A percentile compares a stretch with the other conserved stretches of the same genome.
Conservation (phyloP, 345 rosid species). For the Laguncularia racemosa region DNA sequence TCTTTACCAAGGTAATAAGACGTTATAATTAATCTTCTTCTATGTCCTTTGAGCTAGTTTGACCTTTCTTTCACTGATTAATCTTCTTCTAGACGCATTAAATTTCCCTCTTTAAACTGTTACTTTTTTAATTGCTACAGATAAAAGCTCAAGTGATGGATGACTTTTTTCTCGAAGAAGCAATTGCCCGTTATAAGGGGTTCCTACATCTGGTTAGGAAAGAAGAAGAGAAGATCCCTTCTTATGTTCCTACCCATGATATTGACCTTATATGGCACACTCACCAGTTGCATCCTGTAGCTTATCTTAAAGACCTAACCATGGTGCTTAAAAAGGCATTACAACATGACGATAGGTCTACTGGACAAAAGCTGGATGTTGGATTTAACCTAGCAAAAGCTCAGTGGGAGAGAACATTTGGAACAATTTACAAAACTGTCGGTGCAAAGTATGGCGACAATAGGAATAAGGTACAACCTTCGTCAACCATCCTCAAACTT, state of each 20-base stretch:
- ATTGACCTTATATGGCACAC: conserved; percentile 6
- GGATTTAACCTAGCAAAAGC: conserved; percentile 32
- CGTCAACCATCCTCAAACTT: too few species aligned
- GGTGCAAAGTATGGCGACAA: conserved; percentile 34
- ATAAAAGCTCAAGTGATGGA: conserved; percentile 46
- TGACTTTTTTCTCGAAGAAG: neutral
- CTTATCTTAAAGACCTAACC: neutral
- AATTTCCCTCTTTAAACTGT: too few species aligned
- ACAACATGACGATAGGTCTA: conserved; percentile 36
- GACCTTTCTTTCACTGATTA: too few species aligned
- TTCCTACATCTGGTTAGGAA: neutral
- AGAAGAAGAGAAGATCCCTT: neutral
- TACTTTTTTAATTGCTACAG: too few species aligned
- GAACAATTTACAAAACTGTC: conserved; percentile 32
- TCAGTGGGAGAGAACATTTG: conserved; percentile 40
- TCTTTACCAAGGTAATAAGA: conserved; percentile 91
- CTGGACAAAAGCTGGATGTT: conserved; percentile 30
- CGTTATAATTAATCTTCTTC: too few species aligned
- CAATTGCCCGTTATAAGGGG: neutral
- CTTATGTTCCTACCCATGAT: conserved; percentile 1
- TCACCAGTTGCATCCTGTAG: conserved; percentile 3
- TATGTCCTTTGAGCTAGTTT: too few species aligned
- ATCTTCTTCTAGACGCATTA: too few species aligned
- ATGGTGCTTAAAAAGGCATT: conserved; percentile 19
- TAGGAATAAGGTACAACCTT: too few species aligned